Evolutionary conservation across 202 grass and related monocot genomes (phyloP).

Genomic region (Zizania palustris): DNA sequence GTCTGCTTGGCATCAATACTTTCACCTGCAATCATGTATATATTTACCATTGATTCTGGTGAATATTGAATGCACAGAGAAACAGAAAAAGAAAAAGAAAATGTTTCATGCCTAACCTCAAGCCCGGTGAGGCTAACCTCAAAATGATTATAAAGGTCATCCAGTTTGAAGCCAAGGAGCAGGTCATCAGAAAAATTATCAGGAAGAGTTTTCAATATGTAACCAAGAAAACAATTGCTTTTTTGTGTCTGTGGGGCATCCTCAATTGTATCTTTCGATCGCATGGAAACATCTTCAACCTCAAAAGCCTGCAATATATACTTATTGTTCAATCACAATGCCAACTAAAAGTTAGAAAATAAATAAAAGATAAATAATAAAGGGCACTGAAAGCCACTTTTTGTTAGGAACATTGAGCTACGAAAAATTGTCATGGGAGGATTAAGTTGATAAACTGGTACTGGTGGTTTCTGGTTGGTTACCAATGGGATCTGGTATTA

Average conservation of each 20-base stretch:
- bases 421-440: not conserved
- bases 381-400: conserved; percentile 9
- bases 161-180: conserved; percentile 51
- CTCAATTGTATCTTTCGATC: conserved; percentile 48
- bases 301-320: conserved; percentile 71
- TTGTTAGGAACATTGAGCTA: conserved; percentile 14
- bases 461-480: not conserved
- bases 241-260: conserved; percentile 49
- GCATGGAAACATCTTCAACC: conserved; percentile 56
- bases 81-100: conserved; percentile 32
- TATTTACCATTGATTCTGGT: conserved; percentile 37
- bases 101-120: conserved; percentile 57
- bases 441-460: not conserved
- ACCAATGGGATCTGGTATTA: not conserved
- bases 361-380: not conserved
- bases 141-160: conserved; percentile 83
- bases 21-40: conserved; percentile 62
- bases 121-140: conserved; percentile 67
- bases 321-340: conserved; percentile 39
- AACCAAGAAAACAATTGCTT: conserved; percentile 37
- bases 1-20: conserved; percentile 41
- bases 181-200: conserved; percentile 37
- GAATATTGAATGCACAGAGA: conserved; percentile 45
- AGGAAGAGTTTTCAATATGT: conserved; percentile 32
- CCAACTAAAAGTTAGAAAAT: conserved; percentile 30